Percentiles rank a stretch among this genome's conserved stretches.
Evolutionary conservation across 2,329 filamentous ascomycete species (phyloP).

Genomic region (Dothiorella sarmentorum): DNA sequence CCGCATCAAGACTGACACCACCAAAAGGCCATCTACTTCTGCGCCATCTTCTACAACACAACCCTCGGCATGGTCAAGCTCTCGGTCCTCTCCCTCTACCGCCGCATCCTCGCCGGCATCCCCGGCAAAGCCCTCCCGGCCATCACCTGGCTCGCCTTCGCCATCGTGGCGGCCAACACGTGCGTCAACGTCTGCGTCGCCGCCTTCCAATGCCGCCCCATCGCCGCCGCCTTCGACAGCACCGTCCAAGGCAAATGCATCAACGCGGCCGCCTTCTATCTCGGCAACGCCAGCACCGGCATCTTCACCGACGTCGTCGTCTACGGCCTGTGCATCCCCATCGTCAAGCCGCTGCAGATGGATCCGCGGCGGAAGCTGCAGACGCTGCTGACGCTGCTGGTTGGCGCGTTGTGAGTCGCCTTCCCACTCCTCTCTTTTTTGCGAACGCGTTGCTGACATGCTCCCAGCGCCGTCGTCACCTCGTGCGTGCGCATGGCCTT

Average conservation of each 20-base stretch:
- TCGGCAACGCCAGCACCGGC: constrained; percentile 24
- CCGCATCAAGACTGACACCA: not conserved
- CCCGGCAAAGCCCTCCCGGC: constrained; percentile 19
- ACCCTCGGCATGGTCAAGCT: constrained; percentile 48
- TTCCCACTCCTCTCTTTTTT: too few relatives aligned
- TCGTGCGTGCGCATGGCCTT: constrained; percentile 25
- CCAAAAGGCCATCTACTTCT: constrained; percentile 42
- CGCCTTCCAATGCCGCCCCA: constrained; percentile 24
- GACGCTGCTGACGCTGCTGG: constrained; percentile 21
- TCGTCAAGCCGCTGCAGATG: constrained; percentile 24
- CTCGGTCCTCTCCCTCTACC: constrained; percentile 46
- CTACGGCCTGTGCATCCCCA: constrained; percentile 24
- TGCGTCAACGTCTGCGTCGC: not conserved
- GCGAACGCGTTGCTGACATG: not conserved
- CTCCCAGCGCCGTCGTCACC: constrained; percentile 23
- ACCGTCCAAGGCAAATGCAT: constrained; percentile 21
- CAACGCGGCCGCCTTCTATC: constrained; percentile 25
- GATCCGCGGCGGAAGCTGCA: constrained; percentile 22
- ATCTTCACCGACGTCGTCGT: constrained; percentile 24
- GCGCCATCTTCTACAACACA: constrained; percentile 47
- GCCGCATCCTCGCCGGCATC: constrained; percentile 23
- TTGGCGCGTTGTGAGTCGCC: constrained; percentile 24
- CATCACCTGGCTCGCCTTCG: constrained; percentile 23
- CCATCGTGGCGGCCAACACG: not conserved
- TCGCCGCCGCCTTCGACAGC: constrained; percentile 24